Evolutionary conservation across 78 protist genomes (phyloP), one percentile per base, ranked within the genome.

Genomic region (slime mould (Dictyostelium discoideum)): DNA sequence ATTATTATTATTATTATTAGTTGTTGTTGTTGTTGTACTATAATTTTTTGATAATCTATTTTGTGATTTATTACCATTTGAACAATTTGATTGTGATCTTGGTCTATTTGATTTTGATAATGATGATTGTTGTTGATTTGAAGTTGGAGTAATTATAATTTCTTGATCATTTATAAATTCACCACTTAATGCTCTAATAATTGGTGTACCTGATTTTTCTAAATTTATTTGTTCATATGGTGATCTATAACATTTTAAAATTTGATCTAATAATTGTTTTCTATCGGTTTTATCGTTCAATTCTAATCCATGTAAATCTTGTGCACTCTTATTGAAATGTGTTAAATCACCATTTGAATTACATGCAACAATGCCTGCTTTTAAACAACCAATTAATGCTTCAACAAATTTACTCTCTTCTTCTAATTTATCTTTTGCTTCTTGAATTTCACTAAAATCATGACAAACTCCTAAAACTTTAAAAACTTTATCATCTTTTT

Each of bases 381-480:
- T 86, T 39, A 86, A 76, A 57, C 85, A 76, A 76, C 92, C 85
- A 39, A 86, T 86, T 22, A 86, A 42, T 26, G 92, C 92, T 16
- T 86, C 85, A 11, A 86, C 92, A 86, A 86, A 86, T 76, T 86
- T 86, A 50, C 85, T 44, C 48, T 86, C 92, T 39, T 86, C 76
- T 77, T 86, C 92, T 2, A 86, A 42, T 57, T 86, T 86, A 32
- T 86, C 92, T 57, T 39, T 86, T 50, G 92, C 92, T 10, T 26
- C 81, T 76, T 86, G 92, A 20, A 86, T 86, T 2, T 86, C 92
- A 10, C 84, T 76, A 57, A 86, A 74, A 76, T 86, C 92, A 50
- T 86, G 92, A n/a, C 48, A 74, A 54, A 60, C 65, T 50, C 92
- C 92, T 40, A 50, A 76, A 24, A 86, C 92, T 77, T 39, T 44